Evolutionary conservation across 1,284 basidiomycete genomes (phyloP).

Genomic region (Volvariella volvacea): DNA sequence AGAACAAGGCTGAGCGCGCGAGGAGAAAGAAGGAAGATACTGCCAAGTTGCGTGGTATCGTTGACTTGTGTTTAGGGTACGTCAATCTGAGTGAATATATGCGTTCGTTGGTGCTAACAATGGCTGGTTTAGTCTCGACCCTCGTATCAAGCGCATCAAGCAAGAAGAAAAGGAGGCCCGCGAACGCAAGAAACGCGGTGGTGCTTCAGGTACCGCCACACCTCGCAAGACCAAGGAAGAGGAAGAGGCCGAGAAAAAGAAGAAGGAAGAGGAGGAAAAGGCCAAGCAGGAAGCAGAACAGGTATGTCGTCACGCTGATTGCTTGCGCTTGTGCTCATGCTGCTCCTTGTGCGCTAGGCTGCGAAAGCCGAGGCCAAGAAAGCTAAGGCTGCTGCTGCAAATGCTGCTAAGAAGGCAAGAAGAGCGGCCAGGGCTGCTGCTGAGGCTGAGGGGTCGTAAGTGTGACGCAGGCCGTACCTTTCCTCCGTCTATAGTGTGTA

Average conservation of each 20-base stretch:
- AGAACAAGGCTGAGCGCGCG: constrained; percentile 96
- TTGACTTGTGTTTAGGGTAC: constrained; percentile 75
- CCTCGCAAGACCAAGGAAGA: constrained; percentile 59
- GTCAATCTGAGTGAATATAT: constrained; percentile 2
- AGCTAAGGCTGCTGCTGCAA: constrained; percentile 76
- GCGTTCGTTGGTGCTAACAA: background rate
- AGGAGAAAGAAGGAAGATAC: constrained; percentile 98
- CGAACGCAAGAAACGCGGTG: constrained; percentile 79
- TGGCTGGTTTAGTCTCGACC: constrained; percentile 54
- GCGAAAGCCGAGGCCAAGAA: constrained; percentile 81
- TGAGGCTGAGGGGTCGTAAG: constrained; percentile 19
- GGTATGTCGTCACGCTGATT: constrained; percentile 26
- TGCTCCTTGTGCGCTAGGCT: constrained; percentile 29
- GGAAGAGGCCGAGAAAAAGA: constrained; percentile 56
- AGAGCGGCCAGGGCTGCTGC: constrained; percentile 33
- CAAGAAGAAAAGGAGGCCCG: constrained; percentile 94
- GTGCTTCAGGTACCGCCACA: constrained; percentile 22
- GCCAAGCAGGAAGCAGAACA: constrained; percentile 68
- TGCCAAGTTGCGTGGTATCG: constrained; percentile 80
- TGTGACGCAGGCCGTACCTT: constrained; percentile 5
- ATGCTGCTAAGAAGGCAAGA: constrained; percentile 90
- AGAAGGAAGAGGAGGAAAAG: constrained; percentile 69
- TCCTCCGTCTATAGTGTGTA: too few relatives aligned
- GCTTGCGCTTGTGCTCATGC: constrained; percentile 4
- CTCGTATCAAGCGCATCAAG: constrained; percentile 97